These are phyloP conservation scores for Aquilaria yunnanensis DNA, from an alignment of 345 rosid genomes.

Conservation along the genomic window DNA sequence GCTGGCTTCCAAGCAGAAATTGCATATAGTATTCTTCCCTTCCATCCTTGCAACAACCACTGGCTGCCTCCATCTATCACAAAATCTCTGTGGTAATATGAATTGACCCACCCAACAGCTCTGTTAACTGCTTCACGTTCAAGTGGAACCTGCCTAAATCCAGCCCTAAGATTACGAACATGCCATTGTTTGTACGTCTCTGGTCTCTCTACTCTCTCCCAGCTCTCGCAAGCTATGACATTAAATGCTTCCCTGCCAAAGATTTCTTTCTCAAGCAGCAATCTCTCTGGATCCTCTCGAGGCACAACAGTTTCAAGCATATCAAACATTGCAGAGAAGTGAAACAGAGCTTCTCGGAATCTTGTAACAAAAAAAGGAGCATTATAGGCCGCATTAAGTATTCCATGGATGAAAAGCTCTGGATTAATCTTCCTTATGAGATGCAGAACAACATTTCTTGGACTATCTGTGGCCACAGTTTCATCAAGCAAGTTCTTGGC, in stretches of 20 bases:
- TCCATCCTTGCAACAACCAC: slow-evolving; percentile 97
- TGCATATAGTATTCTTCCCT: slow-evolving; percentile 71
- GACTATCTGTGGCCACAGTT: slow-evolving; percentile 51
- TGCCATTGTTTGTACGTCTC: slow-evolving; percentile 98
- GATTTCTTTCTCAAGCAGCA: slow-evolving; percentile 66
- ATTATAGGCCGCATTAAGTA: slow-evolving; percentile 63
- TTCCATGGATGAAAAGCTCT: slow-evolving; percentile 52
- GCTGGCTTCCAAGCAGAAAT: slow-evolving; percentile 80
- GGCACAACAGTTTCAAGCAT: slow-evolving; percentile 77
- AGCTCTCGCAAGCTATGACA: slow-evolving; percentile 82
- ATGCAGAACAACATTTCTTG: slow-evolving; percentile 51
- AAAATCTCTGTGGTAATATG: slow-evolving; percentile 69
- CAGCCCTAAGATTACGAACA: slow-evolving; percentile 60
- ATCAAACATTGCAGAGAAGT: slow-evolving; percentile 86
- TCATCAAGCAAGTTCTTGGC: slow-evolving; percentile 76
- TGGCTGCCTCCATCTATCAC: slow-evolving; percentile 58
- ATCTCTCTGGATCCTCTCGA: slow-evolving; percentile 66
- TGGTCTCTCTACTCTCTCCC: slow-evolving; percentile 95
- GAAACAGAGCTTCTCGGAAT: slow-evolving; percentile 88
- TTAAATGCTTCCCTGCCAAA: slow-evolving; percentile 83
- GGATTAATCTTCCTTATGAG: slow-evolving; percentile 71
- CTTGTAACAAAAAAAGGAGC: slow-evolving; percentile 89
- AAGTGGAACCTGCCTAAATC: slow-evolving; percentile 63
- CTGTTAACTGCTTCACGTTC: slow-evolving; percentile 33
- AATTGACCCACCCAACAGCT: slow-evolving; percentile 36